A percentile compares a stretch with the other conserved stretches of the same genome.
Evolutionary conservation across 495 filamentous ascomycete species (phyloP).

Genomic region (Talaromyces trachyspermus): DNA sequence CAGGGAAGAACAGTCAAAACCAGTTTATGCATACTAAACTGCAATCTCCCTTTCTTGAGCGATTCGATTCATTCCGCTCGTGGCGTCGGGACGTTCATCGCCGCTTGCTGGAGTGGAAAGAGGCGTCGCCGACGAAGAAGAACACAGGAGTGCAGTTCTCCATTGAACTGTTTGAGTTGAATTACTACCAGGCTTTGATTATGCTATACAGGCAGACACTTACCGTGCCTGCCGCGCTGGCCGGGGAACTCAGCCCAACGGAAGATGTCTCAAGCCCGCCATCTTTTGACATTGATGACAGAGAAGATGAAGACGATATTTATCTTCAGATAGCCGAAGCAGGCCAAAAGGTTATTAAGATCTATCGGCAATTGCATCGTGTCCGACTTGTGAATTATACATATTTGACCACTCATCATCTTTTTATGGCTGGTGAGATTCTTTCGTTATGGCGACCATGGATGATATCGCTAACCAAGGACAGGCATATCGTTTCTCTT

Average conservation of each 20-base stretch:
- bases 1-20: slow-evolving; percentile 52
- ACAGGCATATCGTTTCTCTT: slow-evolving; percentile 89
- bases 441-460: not conserved
- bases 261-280: slow-evolving; percentile 59
- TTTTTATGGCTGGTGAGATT: slow-evolving; percentile 82
- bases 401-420: slow-evolving; percentile 91
- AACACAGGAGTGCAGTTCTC: slow-evolving; percentile 84
- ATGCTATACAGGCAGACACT: slow-evolving; percentile 92
- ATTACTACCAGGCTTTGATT: slow-evolving; percentile 98
- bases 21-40: slow-evolving; percentile 71
- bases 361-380: slow-evolving; percentile 86
- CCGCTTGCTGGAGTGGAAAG: slow-evolving; percentile 80
- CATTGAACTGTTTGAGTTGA: slow-evolving; percentile 79
- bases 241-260: slow-evolving; percentile 65
- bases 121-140: slow-evolving; percentile 62
- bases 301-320: slow-evolving; percentile 81
- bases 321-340: slow-evolving; percentile 93
- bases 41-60: slow-evolving; percentile 75
- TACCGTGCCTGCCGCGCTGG: slow-evolving; percentile 75
- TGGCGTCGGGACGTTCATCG: slow-evolving; percentile 87
- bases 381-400: slow-evolving; percentile 91
- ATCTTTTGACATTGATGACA: slow-evolving; percentile 47
- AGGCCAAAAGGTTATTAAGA: slow-evolving; percentile 80
- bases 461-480: not conserved
- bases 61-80: slow-evolving; percentile 75